Conservation (phyloP, 768 basidiomycete genomes). For the Trametes gibbosa region DNA sequence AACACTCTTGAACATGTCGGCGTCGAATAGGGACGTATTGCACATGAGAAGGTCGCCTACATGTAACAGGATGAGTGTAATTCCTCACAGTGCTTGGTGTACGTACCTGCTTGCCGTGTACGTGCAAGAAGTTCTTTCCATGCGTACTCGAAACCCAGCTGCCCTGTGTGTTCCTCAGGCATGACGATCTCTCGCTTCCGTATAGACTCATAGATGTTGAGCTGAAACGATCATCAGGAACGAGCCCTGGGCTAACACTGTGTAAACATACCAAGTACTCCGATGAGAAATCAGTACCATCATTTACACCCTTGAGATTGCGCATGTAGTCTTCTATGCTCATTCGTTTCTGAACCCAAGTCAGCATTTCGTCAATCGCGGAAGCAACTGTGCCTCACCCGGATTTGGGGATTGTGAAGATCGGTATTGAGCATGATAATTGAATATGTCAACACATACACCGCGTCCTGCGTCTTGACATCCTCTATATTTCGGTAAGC, state of each 20-base stretch:
- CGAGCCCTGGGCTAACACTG: neutral
- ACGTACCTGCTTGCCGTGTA: conserved; percentile 73
- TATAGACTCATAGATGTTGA: conserved; percentile 91
- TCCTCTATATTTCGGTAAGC: conserved; percentile 51
- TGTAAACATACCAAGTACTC: conserved; percentile 71
- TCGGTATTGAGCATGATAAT: conserved; percentile 99
- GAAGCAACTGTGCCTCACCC: conserved; percentile 66
- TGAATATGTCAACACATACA: conserved; percentile 91
- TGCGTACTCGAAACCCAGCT: conserved; percentile 96
- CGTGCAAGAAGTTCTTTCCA: conserved; percentile 94
- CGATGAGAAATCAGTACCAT: conserved; percentile 73
- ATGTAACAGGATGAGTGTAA: neutral
- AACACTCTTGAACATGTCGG: conserved; percentile 89
- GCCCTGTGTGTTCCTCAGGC: conserved; percentile 96
- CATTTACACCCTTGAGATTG: conserved; percentile 93
- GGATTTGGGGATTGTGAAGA: conserved; percentile 89
- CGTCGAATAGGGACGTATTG: conserved; percentile 79
- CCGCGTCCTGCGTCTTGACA: conserved; percentile 87
- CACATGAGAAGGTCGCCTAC: conserved; percentile 66
- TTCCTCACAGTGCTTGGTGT: neutral
- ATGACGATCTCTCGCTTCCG: conserved; percentile 92
- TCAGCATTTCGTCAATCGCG: neutral
- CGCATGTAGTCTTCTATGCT: conserved; percentile 89
- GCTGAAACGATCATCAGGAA: conserved; percentile 41
- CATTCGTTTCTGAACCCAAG: conserved; percentile 80